Base-by-base conservation (phyloP, 1,139 yeast species). In the Pneumocystis sp. region DNA sequence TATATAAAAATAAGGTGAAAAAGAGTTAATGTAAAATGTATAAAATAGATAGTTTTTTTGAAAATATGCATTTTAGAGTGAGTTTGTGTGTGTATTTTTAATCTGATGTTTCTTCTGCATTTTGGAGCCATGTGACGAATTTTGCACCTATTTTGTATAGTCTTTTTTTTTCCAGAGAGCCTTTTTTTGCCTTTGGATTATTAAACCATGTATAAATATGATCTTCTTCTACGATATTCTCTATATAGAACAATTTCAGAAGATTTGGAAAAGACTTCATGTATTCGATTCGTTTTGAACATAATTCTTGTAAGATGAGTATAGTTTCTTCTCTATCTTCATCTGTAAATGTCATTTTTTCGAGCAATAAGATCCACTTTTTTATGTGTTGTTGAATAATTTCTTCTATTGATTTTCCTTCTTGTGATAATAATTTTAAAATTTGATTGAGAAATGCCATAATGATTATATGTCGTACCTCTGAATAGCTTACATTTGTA, bases 401-500 rank as follows among this genome's bases (percentile, higher is more conserved):
- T 10, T 50, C 29, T 3, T 25, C 57, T n/a, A 50, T 12, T 25
- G 57, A 50, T 50, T 50, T 50, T 1, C 34, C 34, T 50, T 17
- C 57, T 50, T 50, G 34, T 7, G 57, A 50, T 25, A 50, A 6
- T 29, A 12, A 5, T 50, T 25, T 50, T 50, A 50, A 25, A 50
- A 50, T 50, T 10, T 50, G 17, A 7, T 50, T 56, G 62, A 89
- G 73, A 71, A 93, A 79, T 0, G 97, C 95, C 62, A 81, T 80
- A 56, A 85, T 79, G 0, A 96, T 89, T 6, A 96, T 96, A 56
- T 79, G 76, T 73, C 97, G 83, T 17, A 93, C 97, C 73, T 91
- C 96, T 72, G 89, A 95, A 75, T 93, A 93, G 0, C 95, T 82
- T 17, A 90, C 97, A 74, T 93, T 90, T 93, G 91, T 87, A 70